Evolutionary conservation across 768 basidiomycete genomes (phyloP), one percentile per base, ranked within the genome.

Genomic region (Boletus sp.): DNA sequence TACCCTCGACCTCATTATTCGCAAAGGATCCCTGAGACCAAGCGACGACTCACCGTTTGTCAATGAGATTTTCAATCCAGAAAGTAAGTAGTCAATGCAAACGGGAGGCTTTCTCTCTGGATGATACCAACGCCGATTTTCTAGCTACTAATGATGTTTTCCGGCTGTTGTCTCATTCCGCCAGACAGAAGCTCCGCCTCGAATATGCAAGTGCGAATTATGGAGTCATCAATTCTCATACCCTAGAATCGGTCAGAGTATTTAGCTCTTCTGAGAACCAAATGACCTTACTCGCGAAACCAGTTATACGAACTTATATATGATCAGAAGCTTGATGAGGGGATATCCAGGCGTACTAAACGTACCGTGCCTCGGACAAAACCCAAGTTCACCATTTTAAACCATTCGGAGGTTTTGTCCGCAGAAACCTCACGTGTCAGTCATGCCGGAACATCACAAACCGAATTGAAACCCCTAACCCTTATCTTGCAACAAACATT

Each of bases 51-150:
- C 77, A 1, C 77, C 77, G 1, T 83, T 81, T 57, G 72, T 77
- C 40, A 82, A 83, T 64, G 79, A 80, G 57, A 76, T 81, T 7
- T 83, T 82, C 56, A 78, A 81, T 59, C 80, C 81, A 25, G 72
- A 66, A 15, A 61, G 77, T 77, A 58, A 54, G 77, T 67, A 13
- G 29, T 30, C 47, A 33, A 21, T 1, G 38, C 4, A 27, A 27
- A 17, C n/a, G 15, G 5, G 19, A 41, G 29, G 17, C 40, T 40
- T 33, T 43, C 17, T 25, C 11, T 17, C 25, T 25, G 39, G 25
- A 38, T 47, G 19, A 56, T 15, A 10, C 33, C 11, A 1, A 47
- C 33, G 23, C 35, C 23, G 7, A 17, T 21, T 55, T 59, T 50
- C 50, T 50, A 80, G 77, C 74, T 34, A 79, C 74, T 13, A 71